Evolutionary conservation across 805 yeast species (phyloP), one percentile per base, ranked within the genome.

Genomic region (Maudiozyma serrabonitensis): DNA sequence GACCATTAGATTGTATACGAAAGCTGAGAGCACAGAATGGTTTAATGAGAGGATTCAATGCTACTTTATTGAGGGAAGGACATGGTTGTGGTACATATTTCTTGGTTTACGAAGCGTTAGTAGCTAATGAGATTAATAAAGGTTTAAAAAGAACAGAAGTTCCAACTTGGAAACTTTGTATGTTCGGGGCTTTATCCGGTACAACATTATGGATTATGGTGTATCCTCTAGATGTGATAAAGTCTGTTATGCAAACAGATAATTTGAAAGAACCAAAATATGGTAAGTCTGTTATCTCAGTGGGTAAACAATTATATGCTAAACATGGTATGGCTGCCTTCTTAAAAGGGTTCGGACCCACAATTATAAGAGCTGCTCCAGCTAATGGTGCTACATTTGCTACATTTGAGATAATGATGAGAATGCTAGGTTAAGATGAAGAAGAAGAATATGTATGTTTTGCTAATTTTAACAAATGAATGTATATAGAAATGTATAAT

Each of bases 321-420:
- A 73, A 74, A 11, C 70, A 74, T 49, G 97, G 98, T 25, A 54
- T 81, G 38, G 72, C 74, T 52, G 95, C 95, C 0, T 85, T 91
- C 62, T 84, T 87, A 71, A 84, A 82, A 68, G 99, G 99, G 0
- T 90, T 93, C 63, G 70, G 82, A 16, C 97, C 99, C 44, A 90
- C 98, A 0, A 80, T 93, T 52, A 71, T 93, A 55, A 84, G 99
- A 71, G 98, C 99, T 47, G 96, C 96, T 2, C 99, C 99, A 2
- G 99, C 95, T 11, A 93, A 93, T 63, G 99, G 96, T 38, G 95
- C 95, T 34, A 93, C 99, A 0, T 93, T 93, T 71, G 86, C 88
- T 45, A 90, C 95, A 2, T 93, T 93, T 64, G 99, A 93, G 68
- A 67, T 86, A 47, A 86, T 95, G 4, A 85, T 90, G 87, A 81